Conservation (phyloP, 257 asterid species). For the Nyctanthes arbortristis region DNA sequence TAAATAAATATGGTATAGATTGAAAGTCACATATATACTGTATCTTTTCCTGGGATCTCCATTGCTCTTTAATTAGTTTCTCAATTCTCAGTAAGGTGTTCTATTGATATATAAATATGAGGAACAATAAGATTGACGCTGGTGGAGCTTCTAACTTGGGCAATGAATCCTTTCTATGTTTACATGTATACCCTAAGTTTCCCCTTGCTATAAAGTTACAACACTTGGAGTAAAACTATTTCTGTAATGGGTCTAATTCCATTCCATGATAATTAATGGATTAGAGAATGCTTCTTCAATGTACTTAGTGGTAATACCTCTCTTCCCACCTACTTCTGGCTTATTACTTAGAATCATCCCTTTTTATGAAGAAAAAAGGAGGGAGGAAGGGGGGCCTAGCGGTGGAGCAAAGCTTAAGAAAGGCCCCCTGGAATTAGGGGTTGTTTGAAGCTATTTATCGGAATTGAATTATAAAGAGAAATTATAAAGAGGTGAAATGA, state of each 20-base stretch:
- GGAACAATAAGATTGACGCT: neutral
- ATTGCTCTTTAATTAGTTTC: neutral
- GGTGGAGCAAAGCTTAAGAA: slow-evolving; percentile 5
- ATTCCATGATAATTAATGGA: neutral
- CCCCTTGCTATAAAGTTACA: neutral
- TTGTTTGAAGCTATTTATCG: no score
- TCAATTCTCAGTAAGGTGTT: neutral
- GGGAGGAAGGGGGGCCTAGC: no score
- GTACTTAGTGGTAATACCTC: neutral
- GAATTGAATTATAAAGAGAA: no score
- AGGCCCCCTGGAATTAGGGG: no score
- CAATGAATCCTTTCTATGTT: neutral
- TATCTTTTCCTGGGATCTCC: neutral
- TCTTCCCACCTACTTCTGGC: no score
- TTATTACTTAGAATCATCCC: no score
- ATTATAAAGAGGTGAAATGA: no score
- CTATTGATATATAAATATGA: neutral
- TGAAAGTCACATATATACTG: neutral
- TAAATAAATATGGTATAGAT: neutral
- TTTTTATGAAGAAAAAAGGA: no score
- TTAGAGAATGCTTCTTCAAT: neutral
- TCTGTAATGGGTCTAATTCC: neutral
- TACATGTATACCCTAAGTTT: neutral
- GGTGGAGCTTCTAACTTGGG: neutral
- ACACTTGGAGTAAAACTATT: neutral